Base-by-base conservation (phyloP, 1,284 basidiomycete species). In the Cutaneotrichosporon sp. region DNA sequence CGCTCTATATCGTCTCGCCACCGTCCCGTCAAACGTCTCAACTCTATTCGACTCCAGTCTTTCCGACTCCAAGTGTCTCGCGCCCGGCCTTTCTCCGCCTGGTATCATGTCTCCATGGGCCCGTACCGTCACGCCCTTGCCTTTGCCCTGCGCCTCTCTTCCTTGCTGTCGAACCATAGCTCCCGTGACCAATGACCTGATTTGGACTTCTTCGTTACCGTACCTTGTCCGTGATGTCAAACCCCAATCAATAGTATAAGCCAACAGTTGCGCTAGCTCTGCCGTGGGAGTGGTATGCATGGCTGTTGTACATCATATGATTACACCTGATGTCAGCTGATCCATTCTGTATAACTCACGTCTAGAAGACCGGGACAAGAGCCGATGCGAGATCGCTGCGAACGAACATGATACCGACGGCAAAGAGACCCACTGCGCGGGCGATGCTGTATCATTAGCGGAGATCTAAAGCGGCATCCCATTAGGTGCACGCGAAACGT, bases 361-460 rank as follows among this genome's bases (percentile, higher is more conserved):
- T 53, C 64, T 63, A 69, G 68, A 69, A 61, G 47, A 62, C 68
- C 51, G 68, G 68, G 53, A 69, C 58, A 52, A 69, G 61, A 22
- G 65, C 68, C 30, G 68, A 49, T 16, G 60, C 40, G 30, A 61
- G 31, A 49, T 66, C 68, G 50, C 47, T 55, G 46, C 68, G 68
- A 46, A 66, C 65, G 47, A 69, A 64, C 47, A 63, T 21, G 56
- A 69, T 22, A 42, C 65, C 68, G 52, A 51, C 56, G 30, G 52
- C 68, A 53, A 69, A 69, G 51, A 69, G 60, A 13, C 58, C 68
- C 51, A 69, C 58, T 22, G 68, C 68, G 53, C 68, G 68, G 21
- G 68, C 68, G 56, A 69, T 66, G 38, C 68, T 69, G 63, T 22
- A 60, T 53, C 38, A 50, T 10, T 5, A 34, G 38, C 38, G 16